Percentiles rank a stretch among this genome's conserved stretches.
phyloP scores from a whole-genome alignment of 2,329 filamentous ascomycete genomes.

The Rutstroemia sp. region DNA sequence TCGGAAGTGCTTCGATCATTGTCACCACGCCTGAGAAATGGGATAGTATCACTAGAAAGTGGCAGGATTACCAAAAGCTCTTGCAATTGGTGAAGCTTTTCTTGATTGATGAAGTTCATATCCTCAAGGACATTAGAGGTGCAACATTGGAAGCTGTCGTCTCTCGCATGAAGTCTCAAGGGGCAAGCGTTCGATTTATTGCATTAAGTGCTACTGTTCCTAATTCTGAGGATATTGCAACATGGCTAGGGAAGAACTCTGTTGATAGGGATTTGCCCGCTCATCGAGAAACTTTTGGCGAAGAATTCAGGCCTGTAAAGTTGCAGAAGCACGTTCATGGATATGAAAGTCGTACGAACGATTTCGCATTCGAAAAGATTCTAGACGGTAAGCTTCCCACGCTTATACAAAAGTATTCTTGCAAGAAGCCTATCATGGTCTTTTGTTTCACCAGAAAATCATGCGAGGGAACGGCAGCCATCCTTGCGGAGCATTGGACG shows the following conservation, averaged over 20 bases:
- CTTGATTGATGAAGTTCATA: slow-evolving; percentile 82
- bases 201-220: slow-evolving; percentile 79
- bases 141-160: slow-evolving; percentile 78
- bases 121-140: slow-evolving; percentile 71
- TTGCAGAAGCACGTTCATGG: slow-evolving; percentile 72
- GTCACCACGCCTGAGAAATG: slow-evolving; percentile 87
- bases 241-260: slow-evolving; percentile 66
- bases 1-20: slow-evolving; percentile 72
- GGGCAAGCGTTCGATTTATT: slow-evolving; percentile 68
- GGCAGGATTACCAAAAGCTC: slow-evolving; percentile 71
- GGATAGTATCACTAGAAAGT: slow-evolving; percentile 83
- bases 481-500: slow-evolving; percentile 60
- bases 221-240: slow-evolving; percentile 72
- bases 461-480: slow-evolving; percentile 58
- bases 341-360: slow-evolving; percentile 54
- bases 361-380: slow-evolving; percentile 68
- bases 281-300: slow-evolving; percentile 61
- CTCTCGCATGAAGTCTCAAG: slow-evolving; percentile 78
- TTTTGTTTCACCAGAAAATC: slow-evolving; percentile 76
- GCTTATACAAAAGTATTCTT: slow-evolving; percentile 58
- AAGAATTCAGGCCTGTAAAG: slow-evolving; percentile 73
- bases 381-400: slow-evolving; percentile 59
- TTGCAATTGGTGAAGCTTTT: slow-evolving; percentile 72
- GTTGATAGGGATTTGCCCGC: slow-evolving; percentile 56
- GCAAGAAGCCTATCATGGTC: slow-evolving; percentile 70